Evolutionary conservation across 1,284 basidiomycete genomes (phyloP), one percentile per base, ranked within the genome.

Genomic region (Volvariella surrecta): DNA sequence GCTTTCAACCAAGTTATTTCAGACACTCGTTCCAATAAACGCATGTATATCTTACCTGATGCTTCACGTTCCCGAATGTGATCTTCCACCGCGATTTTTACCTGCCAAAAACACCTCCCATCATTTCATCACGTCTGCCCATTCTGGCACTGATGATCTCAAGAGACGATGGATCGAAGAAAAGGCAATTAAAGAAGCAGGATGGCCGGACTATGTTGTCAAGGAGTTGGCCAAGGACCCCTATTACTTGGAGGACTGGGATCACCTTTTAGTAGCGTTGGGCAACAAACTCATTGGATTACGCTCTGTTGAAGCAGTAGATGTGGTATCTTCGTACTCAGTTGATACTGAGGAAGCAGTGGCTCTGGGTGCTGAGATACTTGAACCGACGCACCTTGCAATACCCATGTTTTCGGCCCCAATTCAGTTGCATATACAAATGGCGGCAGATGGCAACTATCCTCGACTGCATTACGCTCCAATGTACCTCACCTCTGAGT

Each of bases 91-190:
- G 54, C 69, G 67, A 49, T 85, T 79, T 64, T 64, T 77, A 50
- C 79, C 79, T 51, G 60, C 69, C 47, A 71, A 60, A 17, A 82
- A 80, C 48, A 81, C 82, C 1, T 87, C 84, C 1, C 74, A 80
- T 53, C 67, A 79, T 1, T 87, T 86, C 54, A 66, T 84, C 40
- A 82, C 70, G 24, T 75, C 72, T 18, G 68, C 66, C 17, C 79
- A 85, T 57, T 66, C 75, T 19, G 80, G 81, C 1, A 61, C 61
- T 13, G 74, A 76, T 24, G 76, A 82, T 46, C 60, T 96, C 15
- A 83, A 82, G 49, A 73, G 67, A 44, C 74, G 86, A 11, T 97
- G 94, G 94, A 64, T 86, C 1, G 76, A 84, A 48, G 89, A 96
- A 43, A 80, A 82, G 54, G 78, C 89, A 2, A 72, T 84, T 44